Evolutionary conservation across 2,329 filamentous ascomycete genomes (phyloP), one percentile per base, ranked within the genome.

Genomic region (Furcasterigmium furcatum): DNA sequence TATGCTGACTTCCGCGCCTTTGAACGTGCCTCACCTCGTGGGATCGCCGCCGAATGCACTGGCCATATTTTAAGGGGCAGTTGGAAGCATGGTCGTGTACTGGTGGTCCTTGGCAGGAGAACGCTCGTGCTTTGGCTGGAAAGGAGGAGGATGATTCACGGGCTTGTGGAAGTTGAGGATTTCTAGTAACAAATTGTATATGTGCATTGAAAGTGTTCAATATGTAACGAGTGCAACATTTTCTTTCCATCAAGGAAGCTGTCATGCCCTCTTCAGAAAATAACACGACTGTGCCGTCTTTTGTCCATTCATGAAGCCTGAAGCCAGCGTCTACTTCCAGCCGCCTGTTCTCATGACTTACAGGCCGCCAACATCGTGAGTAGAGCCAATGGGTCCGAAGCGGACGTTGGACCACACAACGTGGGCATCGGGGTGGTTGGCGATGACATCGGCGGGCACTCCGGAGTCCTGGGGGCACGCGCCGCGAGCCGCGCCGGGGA

Each of bases 1-100:
- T 56, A 74, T 87, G 64, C 70, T 86, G 20, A 79, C 76, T 1
- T 83, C 78, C 49, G 71, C 70, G 13, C 80, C 82, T 1, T 62
- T 82, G 27, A 84, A 84, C 56, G 73, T 79, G 38, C 73, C 74
- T 6, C 76, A 79, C 3, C 57, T 75, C 2, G 61, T 78, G 3
- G 70, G 65, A 2, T 75, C 69, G 22, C 74, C 73, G 20, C 70
- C 72, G 27, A 77, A 75, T 49, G 71, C 70, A 2, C 36, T 76
- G 10, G 74, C 73, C 3, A 66, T 78, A 7, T 69, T 74, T 30
- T 73, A 52, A 55, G n/a, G n/a, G n/a, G n/a, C n/a, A n/a, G n/a
- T 38, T 5, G 25, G 34, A 32, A 6, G 38, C 29, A 24, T 21
- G 9, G 4, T 19, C 16, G n/a, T n/a, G n/a, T n/a, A 32, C n/a